Base-by-base conservation (phyloP, 768 basidiomycete genomes). In the Candolleomyces eurysporus region DNA sequence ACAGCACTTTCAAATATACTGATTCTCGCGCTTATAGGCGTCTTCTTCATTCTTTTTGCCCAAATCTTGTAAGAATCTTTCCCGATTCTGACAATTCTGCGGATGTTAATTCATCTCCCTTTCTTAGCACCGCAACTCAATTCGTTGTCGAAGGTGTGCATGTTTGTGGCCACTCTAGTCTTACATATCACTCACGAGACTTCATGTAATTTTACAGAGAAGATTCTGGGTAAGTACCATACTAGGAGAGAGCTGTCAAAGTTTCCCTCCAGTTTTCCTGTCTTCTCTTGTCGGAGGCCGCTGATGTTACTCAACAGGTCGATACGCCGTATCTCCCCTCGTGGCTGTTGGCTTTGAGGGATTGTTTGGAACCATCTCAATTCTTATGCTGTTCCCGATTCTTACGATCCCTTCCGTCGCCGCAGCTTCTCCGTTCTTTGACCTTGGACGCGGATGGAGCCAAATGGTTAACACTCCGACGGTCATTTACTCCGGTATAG, bases 321-420 rank as follows among this genome's bases (percentile, higher is more conserved):
- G 83, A 53, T 96, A 96, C 78, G 80, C 86, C 39, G 89, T 98
- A 45, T 85, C 87, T 50, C 96, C 97, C 14, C 83, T 98, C 42
- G 85, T 94, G 61, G 96, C 96, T 11, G 97, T 98, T 63, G 95
- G 96, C 22, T 92, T 84, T 64, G 97, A 99, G 76, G 97, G 97
- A 48, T 79, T 96, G 62, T 98, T 96, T 70, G 97, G 97, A 60
- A 78, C 88, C 19, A 65, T 91, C 66, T 90, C 92, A 31, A 89
- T 97, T 67, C 67, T 95, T 45, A 64, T 92, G 48, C 82, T 87
- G 64, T 82, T 97, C 78, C 93, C 94, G 0, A 78, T 97, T 71
- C 80, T 96, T 64, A 84, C 93, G 4, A 80, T 90, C 60, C 80
- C 87, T 49, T 83, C 85, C 42, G 74, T 93, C 67, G 76, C 89